phyloP scores from a whole-genome alignment of 441 rosid species.

The Arabidopsis lyrata region DNA sequence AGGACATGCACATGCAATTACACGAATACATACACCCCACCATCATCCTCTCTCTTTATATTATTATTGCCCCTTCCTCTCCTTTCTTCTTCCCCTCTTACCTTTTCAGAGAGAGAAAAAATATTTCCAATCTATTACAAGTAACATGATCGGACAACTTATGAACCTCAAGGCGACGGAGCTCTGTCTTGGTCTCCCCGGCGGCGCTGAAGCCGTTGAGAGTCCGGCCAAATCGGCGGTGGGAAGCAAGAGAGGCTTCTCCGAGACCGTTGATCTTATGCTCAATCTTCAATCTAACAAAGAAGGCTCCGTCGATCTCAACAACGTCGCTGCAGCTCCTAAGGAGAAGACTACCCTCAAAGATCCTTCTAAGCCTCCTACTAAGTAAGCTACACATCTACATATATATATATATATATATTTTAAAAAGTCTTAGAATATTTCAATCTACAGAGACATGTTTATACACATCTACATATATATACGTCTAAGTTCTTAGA shows the following conservation, averaged over 20 bases:
- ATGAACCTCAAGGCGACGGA: constrained; percentile 81
- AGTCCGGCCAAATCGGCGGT: constrained; percentile 51
- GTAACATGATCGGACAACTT: constrained; percentile 43
- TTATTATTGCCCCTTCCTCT: constrained; percentile 36
- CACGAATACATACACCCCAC: constrained; percentile 38
- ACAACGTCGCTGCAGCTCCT: constrained; percentile 53
- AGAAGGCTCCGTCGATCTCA: constrained; percentile 38
- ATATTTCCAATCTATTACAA: constrained; percentile 4
- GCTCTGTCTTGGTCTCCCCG: constrained; percentile 91
- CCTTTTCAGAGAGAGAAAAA: constrained; percentile 31
- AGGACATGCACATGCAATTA: constrained; percentile 46
- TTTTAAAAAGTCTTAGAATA: no score
- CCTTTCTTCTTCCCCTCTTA: constrained; percentile 43
- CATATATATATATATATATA: not conserved
- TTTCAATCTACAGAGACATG: no score
- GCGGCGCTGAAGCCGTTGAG: constrained; percentile 48
- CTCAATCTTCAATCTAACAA: constrained; percentile 72
- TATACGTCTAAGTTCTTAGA: not conserved
- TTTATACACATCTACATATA: no score
- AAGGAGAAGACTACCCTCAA: constrained; percentile 36
- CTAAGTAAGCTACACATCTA: constrained; percentile 60
- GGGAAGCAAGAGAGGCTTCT: constrained; percentile 83
- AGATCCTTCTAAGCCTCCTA: constrained; percentile 65
- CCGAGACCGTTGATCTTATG: constrained; percentile 87
- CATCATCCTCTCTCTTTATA: constrained; percentile 41